Evolutionary conservation across 805 yeast genomes (phyloP).

Genomic region (Yamadazyma sp.): DNA sequence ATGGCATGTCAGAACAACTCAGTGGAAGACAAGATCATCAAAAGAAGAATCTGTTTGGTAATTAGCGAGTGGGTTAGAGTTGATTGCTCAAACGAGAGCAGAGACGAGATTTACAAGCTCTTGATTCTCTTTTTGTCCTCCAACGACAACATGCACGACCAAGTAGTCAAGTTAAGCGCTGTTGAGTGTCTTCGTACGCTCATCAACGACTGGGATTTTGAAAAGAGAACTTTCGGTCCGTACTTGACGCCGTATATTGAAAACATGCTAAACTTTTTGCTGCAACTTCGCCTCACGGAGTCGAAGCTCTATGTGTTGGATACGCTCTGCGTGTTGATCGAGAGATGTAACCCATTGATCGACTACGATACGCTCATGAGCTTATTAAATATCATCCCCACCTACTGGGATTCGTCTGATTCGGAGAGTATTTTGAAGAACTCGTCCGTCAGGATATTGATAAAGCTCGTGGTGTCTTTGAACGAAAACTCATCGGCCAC

Average conservation of each 20-base stretch:
- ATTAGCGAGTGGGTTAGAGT: slow-evolving; percentile 80
- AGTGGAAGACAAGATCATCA: slow-evolving; percentile 56
- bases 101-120: slow-evolving; percentile 58
- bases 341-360: slow-evolving; percentile 64
- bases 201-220: slow-evolving; percentile 86
- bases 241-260: slow-evolving; percentile 54
- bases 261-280: slow-evolving; percentile 50
- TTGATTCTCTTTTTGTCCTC: slow-evolving; percentile 49
- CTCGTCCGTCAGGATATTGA: slow-evolving; percentile 51
- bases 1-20: slow-evolving; percentile 51
- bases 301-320: slow-evolving; percentile 73
- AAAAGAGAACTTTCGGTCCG: slow-evolving; percentile 64
- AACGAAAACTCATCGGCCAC: slow-evolving; percentile 50
- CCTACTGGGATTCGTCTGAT: slow-evolving; percentile 68
- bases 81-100: slow-evolving; percentile 57
- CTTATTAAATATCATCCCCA: slow-evolving; percentile 60
- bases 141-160: slow-evolving; percentile 53
- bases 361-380: slow-evolving; percentile 50
- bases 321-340: slow-evolving; percentile 61
- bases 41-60: slow-evolving; percentile 74
- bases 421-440: slow-evolving; percentile 41
- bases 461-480: slow-evolving; percentile 55
- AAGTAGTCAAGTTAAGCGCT: slow-evolving; percentile 78
- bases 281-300: slow-evolving; percentile 60
- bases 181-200: slow-evolving; percentile 65